phyloP scores from a whole-genome alignment of 2,329 filamentous ascomycete genomes.

The Fusarium sp. region DNA sequence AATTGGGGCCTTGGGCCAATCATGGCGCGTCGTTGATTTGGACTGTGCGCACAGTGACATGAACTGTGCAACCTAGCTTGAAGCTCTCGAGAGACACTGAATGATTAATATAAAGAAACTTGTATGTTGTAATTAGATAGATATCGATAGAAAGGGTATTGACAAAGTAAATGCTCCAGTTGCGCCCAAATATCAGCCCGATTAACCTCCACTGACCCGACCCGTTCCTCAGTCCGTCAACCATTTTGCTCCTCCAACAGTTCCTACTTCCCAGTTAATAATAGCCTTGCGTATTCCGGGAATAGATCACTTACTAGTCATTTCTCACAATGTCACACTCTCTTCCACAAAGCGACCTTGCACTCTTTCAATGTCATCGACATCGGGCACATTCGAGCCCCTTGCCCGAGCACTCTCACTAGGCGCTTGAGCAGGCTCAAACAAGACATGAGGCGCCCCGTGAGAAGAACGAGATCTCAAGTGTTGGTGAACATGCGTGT shows the following conservation, averaged over 20 bases:
- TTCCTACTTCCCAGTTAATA: not conserved
- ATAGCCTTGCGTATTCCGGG: not conserved
- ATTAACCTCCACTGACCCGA: not conserved
- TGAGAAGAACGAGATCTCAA: constrained; percentile 11
- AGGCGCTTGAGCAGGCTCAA: constrained; percentile 22
- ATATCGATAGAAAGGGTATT: not conserved
- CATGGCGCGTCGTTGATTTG: not conserved
- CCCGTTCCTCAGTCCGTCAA: not conserved
- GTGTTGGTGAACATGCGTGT: constrained; percentile 53
- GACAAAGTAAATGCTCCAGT: not conserved
- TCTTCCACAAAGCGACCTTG: constrained; percentile 4
- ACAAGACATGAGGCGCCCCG: constrained; percentile 5
- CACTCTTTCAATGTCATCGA: not conserved
- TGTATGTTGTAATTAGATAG: not conserved
- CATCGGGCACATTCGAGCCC: not conserved
- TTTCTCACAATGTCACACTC: constrained; percentile 11
- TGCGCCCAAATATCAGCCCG: not conserved
- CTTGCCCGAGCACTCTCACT: constrained; percentile 16
- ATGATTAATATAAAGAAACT: not conserved
- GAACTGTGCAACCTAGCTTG: constrained; percentile 10
- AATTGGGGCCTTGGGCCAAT: constrained; percentile 20
- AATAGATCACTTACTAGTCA: not conserved
- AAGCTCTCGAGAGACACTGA: not conserved
- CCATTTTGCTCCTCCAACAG: not conserved
- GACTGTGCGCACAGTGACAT: constrained; percentile 13